Base-by-base conservation (phyloP, 2,329 filamentous ascomycete genomes). In the Sclerotinia glacialis region DNA sequence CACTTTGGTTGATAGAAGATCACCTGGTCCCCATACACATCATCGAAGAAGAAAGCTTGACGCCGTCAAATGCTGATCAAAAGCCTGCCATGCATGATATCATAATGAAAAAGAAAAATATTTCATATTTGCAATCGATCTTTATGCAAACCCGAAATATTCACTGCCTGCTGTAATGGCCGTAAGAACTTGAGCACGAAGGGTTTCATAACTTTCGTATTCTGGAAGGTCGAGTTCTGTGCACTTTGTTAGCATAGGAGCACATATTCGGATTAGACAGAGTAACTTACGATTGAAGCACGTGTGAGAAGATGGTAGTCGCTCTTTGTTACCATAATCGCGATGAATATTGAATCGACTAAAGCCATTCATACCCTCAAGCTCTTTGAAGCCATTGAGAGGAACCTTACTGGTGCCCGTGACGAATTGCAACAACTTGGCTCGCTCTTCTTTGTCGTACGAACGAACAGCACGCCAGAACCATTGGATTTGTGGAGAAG, bases 361-460 rank as follows among this genome's bases (percentile, higher is more conserved):
- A 78, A 98, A 89, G 49, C 95, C 95, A 76, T 99, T 98, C 95
- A 99, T 99, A 72, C 95, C 96, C 81, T 99, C 96, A 8, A 99
- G 86, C 79, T 99, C 95, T 81, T 97, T 97, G 85, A 99, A 99
- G 16, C 95, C 95, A 74, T 99, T 99, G 60, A 99, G 87, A 49
- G 95, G 95, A 56, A 99, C 96, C 80, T 99, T 99, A 78, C 91
- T 96, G 23, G 96, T 99, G 77, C 95, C 95, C 1, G 96, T 99
- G 72, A 99, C 95, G 78, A 99, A 99, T 76, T 99, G 95, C 54
- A 99, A 85, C 69, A 99, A 82, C 80, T 99, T 99, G 73, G 95
- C 95, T 68, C 92, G 91, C 80, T 99, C 96, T 81, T 99, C 96
- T 81, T 98, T 98, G 82, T 98, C 96, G 76, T 97, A 99, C 5